Percentiles rank a stretch among this genome's conserved stretches.
phyloP scores from a whole-genome alignment of 2,329 filamentous ascomycete genomes.

The Diaporthe velutina region DNA sequence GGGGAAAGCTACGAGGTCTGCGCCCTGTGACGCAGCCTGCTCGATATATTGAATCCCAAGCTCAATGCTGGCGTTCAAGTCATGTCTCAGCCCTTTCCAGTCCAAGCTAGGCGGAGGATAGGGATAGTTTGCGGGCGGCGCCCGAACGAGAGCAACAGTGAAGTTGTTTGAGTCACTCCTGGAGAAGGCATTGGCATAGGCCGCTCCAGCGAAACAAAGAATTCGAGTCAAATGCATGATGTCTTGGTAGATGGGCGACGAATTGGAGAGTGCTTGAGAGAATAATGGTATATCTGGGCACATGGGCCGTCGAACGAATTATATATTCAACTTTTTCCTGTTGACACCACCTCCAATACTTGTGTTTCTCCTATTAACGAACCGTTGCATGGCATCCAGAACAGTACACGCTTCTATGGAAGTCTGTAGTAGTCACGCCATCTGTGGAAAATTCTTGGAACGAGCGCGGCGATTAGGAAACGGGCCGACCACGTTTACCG shows the following conservation, averaged over 20 bases:
- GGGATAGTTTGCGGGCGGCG: conserved; percentile 1
- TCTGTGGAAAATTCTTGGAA: not conserved
- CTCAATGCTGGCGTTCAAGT: not conserved
- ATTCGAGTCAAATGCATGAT: not conserved
- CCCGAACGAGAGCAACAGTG: not conserved
- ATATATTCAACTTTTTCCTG: not conserved
- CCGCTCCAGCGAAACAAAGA: not conserved
- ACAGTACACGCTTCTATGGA: not conserved
- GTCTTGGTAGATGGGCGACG: not conserved
- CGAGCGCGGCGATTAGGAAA: not conserved
- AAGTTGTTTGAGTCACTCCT: not conserved
- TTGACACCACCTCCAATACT: not conserved
- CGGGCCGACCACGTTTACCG: not conserved
- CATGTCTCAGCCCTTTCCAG: not conserved
- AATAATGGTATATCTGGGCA: not conserved
- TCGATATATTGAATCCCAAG: not conserved
- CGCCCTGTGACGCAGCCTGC: not conserved
- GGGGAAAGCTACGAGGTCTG: not conserved
- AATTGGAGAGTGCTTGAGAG: not conserved
- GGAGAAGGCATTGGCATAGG: not conserved
- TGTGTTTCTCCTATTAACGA: too few relatives aligned
- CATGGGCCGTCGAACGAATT: not conserved
- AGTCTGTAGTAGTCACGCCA: not conserved
- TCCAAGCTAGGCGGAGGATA: not conserved
- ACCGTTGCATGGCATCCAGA: not conserved